These are phyloP conservation scores for Coniella lustricola DNA, from an alignment of 2,329 filamentous ascomycete species.

Conservation along the genomic window DNA sequence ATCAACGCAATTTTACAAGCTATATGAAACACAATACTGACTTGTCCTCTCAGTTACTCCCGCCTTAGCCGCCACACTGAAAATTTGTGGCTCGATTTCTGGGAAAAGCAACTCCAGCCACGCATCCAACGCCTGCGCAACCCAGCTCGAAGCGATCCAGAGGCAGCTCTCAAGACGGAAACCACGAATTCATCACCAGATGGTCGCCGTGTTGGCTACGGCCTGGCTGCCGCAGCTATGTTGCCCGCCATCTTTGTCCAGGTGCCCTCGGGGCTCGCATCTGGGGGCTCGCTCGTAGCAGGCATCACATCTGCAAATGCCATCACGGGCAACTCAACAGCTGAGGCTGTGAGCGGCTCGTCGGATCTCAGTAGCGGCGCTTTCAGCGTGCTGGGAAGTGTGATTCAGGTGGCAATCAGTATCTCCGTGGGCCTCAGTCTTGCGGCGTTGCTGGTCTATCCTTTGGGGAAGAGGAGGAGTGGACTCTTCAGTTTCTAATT, in stretches of 20 bases:
- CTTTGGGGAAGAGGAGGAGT: constrained; percentile 50
- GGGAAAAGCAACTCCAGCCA: constrained; percentile 42
- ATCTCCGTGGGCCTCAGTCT: constrained; percentile 55
- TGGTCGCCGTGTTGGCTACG: constrained; percentile 53
- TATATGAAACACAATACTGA: not conserved
- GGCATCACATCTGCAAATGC: constrained; percentile 51
- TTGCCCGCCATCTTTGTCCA: constrained; percentile 78
- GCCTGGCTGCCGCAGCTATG: constrained; percentile 76
- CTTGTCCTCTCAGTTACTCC: constrained; percentile 43
- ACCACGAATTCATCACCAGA: constrained; percentile 24
- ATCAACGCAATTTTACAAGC: not conserved
- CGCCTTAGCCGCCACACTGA: constrained; percentile 54
- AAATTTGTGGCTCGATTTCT: constrained; percentile 47
- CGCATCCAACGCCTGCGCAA: constrained; percentile 26
- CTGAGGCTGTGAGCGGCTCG: constrained; percentile 18
- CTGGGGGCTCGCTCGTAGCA: constrained; percentile 50
- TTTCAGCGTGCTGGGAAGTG: constrained; percentile 49
- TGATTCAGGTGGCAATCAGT: constrained; percentile 55
- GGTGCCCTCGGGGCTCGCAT: constrained; percentile 56
- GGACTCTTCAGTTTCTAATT: constrained; percentile 47
- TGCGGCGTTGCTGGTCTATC: constrained; percentile 49
- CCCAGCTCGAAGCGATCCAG: constrained; percentile 17
- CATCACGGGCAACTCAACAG: constrained; percentile 39
- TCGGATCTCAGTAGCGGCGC: constrained; percentile 36
- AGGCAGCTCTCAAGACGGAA: constrained; percentile 19